Evolutionary conservation across 306 rosid species (phyloP), one percentile per base, ranked within the genome.

Genomic region (Sechiopsis laciniata): DNA sequence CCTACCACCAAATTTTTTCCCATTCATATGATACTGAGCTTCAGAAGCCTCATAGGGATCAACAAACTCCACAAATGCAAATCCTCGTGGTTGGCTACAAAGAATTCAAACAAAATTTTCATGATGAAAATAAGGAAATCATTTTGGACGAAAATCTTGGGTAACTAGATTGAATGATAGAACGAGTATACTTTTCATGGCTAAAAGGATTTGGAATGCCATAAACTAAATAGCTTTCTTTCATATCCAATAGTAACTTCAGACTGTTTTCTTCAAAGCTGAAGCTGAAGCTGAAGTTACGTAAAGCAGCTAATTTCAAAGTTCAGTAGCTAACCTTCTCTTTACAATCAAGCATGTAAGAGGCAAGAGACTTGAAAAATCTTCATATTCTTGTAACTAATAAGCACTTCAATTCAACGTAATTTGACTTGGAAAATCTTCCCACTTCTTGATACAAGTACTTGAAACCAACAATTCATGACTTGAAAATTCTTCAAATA

Each of bases 1-100:
- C 80, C 99, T 85, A 69, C 99, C 97, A 75, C 97, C 99, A 86
- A 95, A 91, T 45, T 83, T 88, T 74, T 89, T 83, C 62, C 99
- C 91, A 75, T 95, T 91, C 97, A 95, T 91, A 76, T 95, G 96
- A 82, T 95, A 91, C 74, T 95, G 99, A 67, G 99, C 99, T 82
- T 95, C 99, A 7, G 96, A 87, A 65, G 97, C 99, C 2, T 91
- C 99, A 73, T 91, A 85, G 16, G 92, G 48, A 87, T 95, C 99
- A 79, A 91, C 91, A 86, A 95, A 95, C 79, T 95, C 96, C 78
- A 95, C 91, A 79, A 95, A 95, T 74, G 99, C 99, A 87, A 95
- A 95, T 72, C 99, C 99, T 19, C 99, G 95, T 74, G 99, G 99
- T 76, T 91, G 88, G 79, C 99, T 95, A 85, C 79, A 87, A 6